These are phyloP conservation scores for Strobilomyces dryophilus DNA, from an alignment of 768 basidiomycete species.

Conservation along the genomic window DNA sequence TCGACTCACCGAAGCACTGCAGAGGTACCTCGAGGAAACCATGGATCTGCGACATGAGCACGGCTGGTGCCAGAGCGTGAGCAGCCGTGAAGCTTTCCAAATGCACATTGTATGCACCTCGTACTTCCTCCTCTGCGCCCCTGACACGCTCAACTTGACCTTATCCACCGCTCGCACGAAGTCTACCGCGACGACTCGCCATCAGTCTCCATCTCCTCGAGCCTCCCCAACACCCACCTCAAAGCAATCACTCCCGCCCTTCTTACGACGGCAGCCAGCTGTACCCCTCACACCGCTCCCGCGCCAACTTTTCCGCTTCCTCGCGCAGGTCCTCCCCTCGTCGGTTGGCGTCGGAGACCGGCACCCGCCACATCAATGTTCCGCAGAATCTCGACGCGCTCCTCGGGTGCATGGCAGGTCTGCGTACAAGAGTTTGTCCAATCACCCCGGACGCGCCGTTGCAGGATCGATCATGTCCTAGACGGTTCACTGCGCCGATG, in stretches of 20 bases:
- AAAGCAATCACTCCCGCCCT: not conserved
- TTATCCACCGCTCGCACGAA: not conserved
- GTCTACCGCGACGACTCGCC: not conserved
- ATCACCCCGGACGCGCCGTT: constrained; percentile 93
- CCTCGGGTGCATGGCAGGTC: constrained; percentile 71
- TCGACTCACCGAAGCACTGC: no score
- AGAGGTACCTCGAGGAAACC: no score
- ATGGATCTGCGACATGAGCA: no score
- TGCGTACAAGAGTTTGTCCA: constrained; percentile 93
- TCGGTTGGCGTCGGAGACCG: not conserved
- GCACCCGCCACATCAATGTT: not conserved
- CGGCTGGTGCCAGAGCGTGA: no score
- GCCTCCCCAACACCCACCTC: not conserved
- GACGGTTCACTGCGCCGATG: constrained; percentile 91
- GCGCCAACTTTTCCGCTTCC: not conserved
- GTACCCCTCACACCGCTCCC: not conserved
- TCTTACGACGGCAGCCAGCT: not conserved
- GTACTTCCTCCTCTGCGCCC: not conserved
- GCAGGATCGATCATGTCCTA: constrained; percentile 98
- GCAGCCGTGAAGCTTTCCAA: no score
- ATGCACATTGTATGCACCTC: no score
- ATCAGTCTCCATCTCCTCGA: not conserved
- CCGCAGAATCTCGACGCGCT: constrained; percentile 75
- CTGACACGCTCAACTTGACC: not conserved
- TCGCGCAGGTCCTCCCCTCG: not conserved